phyloP scores from a whole-genome alignment of 495 filamentous ascomycete genomes.

The Cudoniella acicularis region DNA sequence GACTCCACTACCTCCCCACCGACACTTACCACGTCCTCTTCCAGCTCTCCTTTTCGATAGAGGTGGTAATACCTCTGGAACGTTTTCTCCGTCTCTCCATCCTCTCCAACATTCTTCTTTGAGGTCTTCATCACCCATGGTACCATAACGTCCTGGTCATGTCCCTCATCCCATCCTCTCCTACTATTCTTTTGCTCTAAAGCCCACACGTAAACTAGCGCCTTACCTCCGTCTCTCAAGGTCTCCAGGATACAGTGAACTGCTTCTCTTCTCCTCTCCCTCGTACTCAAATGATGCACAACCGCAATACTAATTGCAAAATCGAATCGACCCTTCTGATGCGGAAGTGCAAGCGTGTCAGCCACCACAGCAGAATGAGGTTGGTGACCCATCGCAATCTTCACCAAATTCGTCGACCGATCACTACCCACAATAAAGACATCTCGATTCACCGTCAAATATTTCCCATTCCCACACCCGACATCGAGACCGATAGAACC shows the following conservation, averaged over 20 bases:
- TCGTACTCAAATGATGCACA: constrained; percentile 90
- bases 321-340: constrained; percentile 67
- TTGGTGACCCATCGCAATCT: constrained; percentile 65
- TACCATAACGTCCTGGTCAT: constrained; percentile 90
- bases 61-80: constrained; percentile 96
- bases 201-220: constrained; percentile 93
- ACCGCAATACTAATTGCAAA: constrained; percentile 96
- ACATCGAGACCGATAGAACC: constrained; percentile 88
- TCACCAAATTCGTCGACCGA: constrained; percentile 72
- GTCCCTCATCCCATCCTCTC: constrained; percentile 84
- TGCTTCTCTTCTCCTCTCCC: constrained; percentile 66
- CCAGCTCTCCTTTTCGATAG: constrained; percentile 82
- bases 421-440: constrained; percentile 87
- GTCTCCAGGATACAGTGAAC: constrained; percentile 68
- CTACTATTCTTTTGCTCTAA: constrained; percentile 88
- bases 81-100: constrained; percentile 24
- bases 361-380: constrained; percentile 59
- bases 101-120: constrained; percentile 30
- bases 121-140: constrained; percentile 77
- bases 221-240: constrained; percentile 59
- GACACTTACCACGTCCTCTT: constrained; percentile 69
- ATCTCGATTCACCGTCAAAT: constrained; percentile 72
- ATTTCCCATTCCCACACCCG: constrained; percentile 96
- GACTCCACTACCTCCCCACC: constrained; percentile 73
- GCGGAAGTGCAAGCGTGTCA: constrained; percentile 68